phyloP scores from a whole-genome alignment of 2,329 filamentous ascomycete species.

The Aspergillus sp. region DNA sequence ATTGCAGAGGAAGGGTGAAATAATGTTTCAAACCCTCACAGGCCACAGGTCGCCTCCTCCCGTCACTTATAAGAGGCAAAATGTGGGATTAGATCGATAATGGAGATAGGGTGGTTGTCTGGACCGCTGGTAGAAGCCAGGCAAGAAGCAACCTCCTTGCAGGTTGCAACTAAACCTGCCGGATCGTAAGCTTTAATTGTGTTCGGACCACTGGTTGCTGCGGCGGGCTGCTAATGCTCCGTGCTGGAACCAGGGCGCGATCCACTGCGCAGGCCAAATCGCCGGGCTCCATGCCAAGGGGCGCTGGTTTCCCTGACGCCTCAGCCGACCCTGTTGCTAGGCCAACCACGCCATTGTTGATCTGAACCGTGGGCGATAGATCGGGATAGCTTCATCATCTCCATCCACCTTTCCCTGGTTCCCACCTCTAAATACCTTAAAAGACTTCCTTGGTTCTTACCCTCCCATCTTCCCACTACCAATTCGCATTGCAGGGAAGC shows the following conservation, averaged over 20 bases:
- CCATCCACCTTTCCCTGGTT: constrained; percentile 32
- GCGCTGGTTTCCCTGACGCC: constrained; percentile 36
- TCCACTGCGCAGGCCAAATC: constrained; percentile 21
- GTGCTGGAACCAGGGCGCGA: constrained; percentile 23
- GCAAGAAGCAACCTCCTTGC: constrained; percentile 23
- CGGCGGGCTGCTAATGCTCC: constrained; percentile 8
- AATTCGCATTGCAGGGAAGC: constrained; percentile 5
- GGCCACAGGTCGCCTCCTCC: constrained; percentile 10
- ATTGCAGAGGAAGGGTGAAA: constrained; percentile 25
- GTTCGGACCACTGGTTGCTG: constrained; percentile 14
- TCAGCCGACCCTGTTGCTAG: constrained; percentile 35
- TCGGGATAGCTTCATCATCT: constrained; percentile 33
- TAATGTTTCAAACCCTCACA: constrained; percentile 27
- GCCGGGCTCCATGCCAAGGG: constrained; percentile 24
- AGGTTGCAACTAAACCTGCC: constrained; percentile 16
- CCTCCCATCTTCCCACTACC: constrained; percentile 15
- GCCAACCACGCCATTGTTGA: constrained; percentile 44
- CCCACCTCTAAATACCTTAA: constrained; percentile 31
- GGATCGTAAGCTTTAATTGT: constrained; percentile 20
- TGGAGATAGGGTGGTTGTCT: constrained; percentile 16
- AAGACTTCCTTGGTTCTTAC: constrained; percentile 29
- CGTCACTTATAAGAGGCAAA: neutral
- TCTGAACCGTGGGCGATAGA: constrained; percentile 38
- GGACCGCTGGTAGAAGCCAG: constrained; percentile 13
- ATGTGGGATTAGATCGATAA: constrained; percentile 7